Conservation (phyloP, 2,329 filamentous ascomycete genomes). For the Penicillium brasilianum region DNA sequence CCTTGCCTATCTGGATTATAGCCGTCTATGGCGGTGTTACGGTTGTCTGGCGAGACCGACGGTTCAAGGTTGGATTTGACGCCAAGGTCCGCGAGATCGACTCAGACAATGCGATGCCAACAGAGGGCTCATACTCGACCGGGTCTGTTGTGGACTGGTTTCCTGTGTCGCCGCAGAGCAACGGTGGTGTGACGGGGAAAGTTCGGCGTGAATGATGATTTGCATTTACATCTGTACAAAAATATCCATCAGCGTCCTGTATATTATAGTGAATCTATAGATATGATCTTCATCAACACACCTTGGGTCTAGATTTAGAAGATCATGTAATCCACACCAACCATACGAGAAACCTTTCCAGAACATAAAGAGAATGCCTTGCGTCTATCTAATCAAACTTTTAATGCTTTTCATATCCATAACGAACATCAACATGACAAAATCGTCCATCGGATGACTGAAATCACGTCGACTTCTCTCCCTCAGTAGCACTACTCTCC, state of each 20-base stretch:
- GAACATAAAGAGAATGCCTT: constrained; percentile 10
- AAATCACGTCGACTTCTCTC: constrained; percentile 27
- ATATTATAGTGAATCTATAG: constrained; percentile 13
- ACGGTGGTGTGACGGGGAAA: constrained; percentile 20
- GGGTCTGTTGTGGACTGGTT: constrained; percentile 21
- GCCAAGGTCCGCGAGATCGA: constrained; percentile 74
- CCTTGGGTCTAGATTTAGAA: background rate
- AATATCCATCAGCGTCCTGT: constrained; percentile 9
- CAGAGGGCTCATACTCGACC: constrained; percentile 33
- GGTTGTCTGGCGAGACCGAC: constrained; percentile 83
- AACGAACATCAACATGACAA: constrained; percentile 10
- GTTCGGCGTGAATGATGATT: constrained; percentile 26
- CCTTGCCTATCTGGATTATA: constrained; percentile 87
- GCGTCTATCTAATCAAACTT: constrained; percentile 23
- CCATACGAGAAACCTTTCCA: background rate
- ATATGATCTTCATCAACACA: background rate
- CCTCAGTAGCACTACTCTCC: constrained; percentile 39
- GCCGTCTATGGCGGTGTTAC: constrained; percentile 87
- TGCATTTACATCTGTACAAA: constrained; percentile 2
- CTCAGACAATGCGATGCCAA: constrained; percentile 12
- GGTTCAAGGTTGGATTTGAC: constrained; percentile 80
- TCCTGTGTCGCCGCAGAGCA: constrained; percentile 14
- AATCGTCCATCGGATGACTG: background rate
- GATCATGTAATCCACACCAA: no score
- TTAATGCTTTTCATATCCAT: constrained; percentile 20